Percentiles rank a stretch among this genome's conserved stretches.
Conservation (phyloP, 2,329 filamentous ascomycete species). For the Zymoseptoria passerinii region DNA sequence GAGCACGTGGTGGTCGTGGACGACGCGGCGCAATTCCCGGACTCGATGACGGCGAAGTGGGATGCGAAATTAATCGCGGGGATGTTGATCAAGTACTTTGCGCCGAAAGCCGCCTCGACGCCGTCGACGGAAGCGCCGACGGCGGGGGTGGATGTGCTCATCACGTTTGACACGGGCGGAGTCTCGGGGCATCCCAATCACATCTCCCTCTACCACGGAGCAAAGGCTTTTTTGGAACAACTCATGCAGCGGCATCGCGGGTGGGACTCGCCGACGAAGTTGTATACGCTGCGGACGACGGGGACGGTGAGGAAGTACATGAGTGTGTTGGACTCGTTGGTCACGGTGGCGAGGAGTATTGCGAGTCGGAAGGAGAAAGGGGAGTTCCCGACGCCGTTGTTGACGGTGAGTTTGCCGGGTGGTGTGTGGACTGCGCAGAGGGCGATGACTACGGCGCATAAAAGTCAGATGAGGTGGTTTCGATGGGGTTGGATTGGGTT, state of each 20-base stretch:
- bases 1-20: conserved; percentile 84
- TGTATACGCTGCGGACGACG: conserved; percentile 77
- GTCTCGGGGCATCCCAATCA: conserved; percentile 91
- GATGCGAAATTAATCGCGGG: conserved; percentile 59
- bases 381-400: conserved; percentile 45
- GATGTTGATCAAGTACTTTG: conserved; percentile 66
- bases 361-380: conserved; percentile 46
- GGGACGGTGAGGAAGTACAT: conserved; percentile 71
- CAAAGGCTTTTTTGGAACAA: conserved; percentile 58
- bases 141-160: conserved; percentile 64
- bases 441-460: conserved; percentile 84
- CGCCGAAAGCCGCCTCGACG: conserved; percentile 49
- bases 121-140: conserved; percentile 38
- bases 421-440: conserved; percentile 61
- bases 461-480: conserved; percentile 98
- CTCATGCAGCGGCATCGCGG: conserved; percentile 58
- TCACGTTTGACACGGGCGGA: conserved; percentile 82
- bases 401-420: conserved; percentile 62
- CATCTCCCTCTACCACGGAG: conserved; percentile 77
- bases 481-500: conserved; percentile 89
- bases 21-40: conserved; percentile 69
- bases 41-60: conserved; percentile 81
- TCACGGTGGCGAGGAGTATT: conserved; percentile 56
- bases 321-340: conserved; percentile 64
- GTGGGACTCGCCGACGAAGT: conserved; percentile 63